Conservation (phyloP, 2,329 filamentous ascomycete genomes). For the Grosmannia huntii region DNA sequence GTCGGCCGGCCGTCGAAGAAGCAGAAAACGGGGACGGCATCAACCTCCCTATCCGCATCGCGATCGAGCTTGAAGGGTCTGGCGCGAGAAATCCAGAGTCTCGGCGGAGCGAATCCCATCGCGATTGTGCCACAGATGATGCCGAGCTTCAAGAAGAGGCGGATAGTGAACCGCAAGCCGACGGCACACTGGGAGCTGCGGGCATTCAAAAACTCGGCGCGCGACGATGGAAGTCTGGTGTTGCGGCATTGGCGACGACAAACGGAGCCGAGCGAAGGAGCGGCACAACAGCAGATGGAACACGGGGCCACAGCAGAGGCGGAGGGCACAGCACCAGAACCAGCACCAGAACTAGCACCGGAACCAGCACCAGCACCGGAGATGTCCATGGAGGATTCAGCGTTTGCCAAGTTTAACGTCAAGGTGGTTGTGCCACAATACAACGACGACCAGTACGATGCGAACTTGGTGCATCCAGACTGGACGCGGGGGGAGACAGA, state of each 20-base stretch:
- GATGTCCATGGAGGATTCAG: slow-evolving; percentile 37
- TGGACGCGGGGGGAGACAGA: slow-evolving; percentile 94
- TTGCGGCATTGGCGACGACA: slow-evolving; percentile 70
- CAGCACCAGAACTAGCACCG: slow-evolving; percentile 1
- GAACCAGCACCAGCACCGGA: slow-evolving; percentile 8
- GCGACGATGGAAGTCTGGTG: slow-evolving; percentile 52
- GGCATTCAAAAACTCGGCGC: slow-evolving; percentile 66
- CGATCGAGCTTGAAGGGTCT: slow-evolving; percentile 44
- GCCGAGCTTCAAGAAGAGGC: slow-evolving; percentile 45
- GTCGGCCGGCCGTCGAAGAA: slow-evolving; percentile 55
- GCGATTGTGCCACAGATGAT: slow-evolving; percentile 47
- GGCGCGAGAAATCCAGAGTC: slow-evolving; percentile 51
- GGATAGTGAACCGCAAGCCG: slow-evolving; percentile 40
- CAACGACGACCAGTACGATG: slow-evolving; percentile 74
- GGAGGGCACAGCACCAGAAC: background rate
- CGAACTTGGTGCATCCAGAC: slow-evolving; percentile 57
- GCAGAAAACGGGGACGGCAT: slow-evolving; percentile 50
- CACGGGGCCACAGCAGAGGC: background rate
- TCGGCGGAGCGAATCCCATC: slow-evolving; percentile 54
- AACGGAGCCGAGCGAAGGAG: slow-evolving; percentile 17
- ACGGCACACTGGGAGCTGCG: slow-evolving; percentile 52
- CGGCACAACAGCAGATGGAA: slow-evolving; percentile 7
- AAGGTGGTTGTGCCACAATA: slow-evolving; percentile 68
- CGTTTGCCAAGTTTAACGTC: slow-evolving; percentile 81
- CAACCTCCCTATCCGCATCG: slow-evolving; percentile 15